These are phyloP conservation scores for Candida berthetii DNA, from an alignment of 805 yeast species.

Conservation along the genomic window DNA sequence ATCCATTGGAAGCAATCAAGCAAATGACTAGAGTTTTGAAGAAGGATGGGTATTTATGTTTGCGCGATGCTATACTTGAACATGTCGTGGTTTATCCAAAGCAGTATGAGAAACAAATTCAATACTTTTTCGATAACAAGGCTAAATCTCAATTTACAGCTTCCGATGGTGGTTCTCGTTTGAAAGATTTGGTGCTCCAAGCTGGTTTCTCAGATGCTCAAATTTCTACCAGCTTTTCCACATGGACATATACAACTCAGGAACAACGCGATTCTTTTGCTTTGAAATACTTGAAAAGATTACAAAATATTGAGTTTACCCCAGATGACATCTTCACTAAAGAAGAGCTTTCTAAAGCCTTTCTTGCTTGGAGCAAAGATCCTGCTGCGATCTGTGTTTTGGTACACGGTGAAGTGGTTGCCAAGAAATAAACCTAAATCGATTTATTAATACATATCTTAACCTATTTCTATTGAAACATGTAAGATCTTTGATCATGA, in stretches of 20 bases:
- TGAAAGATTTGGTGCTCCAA: not conserved
- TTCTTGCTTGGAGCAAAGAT: not conserved
- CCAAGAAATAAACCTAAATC: too few relatives aligned
- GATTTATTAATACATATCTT: too few relatives aligned
- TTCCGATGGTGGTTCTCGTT: not conserved
- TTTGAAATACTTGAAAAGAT: not conserved
- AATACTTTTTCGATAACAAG: not conserved
- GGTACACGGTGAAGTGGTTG: not conserved
- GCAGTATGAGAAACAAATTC: conserved; percentile 4
- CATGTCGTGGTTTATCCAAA: conserved; percentile 16
- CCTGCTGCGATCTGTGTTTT: not conserved
- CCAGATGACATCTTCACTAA: not conserved
- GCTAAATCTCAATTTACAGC: not conserved
- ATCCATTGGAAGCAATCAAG: conserved; percentile 25
- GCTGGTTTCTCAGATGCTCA: not conserved
- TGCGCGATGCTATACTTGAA: conserved; percentile 24
- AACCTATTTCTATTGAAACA: too few relatives aligned
- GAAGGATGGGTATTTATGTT: conserved; percentile 26
- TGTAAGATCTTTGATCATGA: too few relatives aligned
- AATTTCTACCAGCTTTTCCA: not conserved
- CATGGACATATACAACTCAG: not conserved
- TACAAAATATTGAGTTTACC: not conserved
- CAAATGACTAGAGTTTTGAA: conserved; percentile 32
- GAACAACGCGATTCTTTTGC: not conserved
- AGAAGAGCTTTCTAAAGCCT: not conserved